Base-by-base conservation (phyloP, 495 filamentous ascomycete species). In the Aspergillus leporis region DNA sequence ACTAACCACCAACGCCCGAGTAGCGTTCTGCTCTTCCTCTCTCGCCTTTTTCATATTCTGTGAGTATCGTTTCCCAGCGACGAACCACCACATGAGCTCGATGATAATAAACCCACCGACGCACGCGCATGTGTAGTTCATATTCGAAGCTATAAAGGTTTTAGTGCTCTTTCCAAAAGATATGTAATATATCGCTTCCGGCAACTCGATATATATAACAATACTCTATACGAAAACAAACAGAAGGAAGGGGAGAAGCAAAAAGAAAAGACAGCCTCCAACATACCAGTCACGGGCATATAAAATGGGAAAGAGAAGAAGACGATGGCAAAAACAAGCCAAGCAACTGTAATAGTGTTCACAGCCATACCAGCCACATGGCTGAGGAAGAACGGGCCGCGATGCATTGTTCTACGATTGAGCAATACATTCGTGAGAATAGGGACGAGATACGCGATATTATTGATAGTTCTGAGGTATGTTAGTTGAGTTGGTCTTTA, bases 251-350 rank as follows among this genome's bases (percentile, higher is more conserved):
- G n/a, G n/a, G n/a, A n/a, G n/a, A n/a, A n/a, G n/a, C n/a, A 28
- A 5, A 51, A 30, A 23, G 30, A 28, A 32, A 56, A 51, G 25
- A 23, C 14, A 13, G 12, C 31, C 47, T 5, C 21, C 32, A 52
- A 66, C 68, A 45, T 54, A 72, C 67, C 57, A 5, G 63, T 70
- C 2, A 77, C 82, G 0, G 86, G 85, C 68, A 83, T 69, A 25
- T 70, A 69, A 56, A 80, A 88, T 0, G 85, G 89, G 67, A 92
- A 91, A 58, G 87, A 91, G 70, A 88, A 93, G 51, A 92, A 84
- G 9, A 89, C 77, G 53, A 87, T 75, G 2, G 74, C 74, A 51
- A 77, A 75, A 6, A 69, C 53, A 9, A 77, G 46, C 74, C 74
- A 77, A 1, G 61, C 53, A 0, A 69, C 67, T 10, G 73, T 65